A percentile compares a stretch with the other conserved stretches of the same genome.
phyloP scores from a whole-genome alignment of 208 protist genomes.

The Acanthamoeba castellanii region DNA sequence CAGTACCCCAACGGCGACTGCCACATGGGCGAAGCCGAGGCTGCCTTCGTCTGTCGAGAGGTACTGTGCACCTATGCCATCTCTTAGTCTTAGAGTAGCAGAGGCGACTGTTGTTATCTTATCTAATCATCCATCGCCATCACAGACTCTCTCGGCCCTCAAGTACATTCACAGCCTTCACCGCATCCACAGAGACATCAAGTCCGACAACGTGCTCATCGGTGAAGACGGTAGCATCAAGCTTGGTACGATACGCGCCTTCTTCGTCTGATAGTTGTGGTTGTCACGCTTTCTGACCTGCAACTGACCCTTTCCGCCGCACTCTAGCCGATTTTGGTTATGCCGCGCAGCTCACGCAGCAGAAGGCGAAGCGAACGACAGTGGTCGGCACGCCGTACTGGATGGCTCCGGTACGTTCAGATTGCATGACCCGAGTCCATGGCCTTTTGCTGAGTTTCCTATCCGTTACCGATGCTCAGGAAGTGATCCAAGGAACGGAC shows the following conservation, averaged over 20 bases:
- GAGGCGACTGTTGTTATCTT: neutral
- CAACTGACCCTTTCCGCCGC: neutral
- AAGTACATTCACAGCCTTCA: conserved; percentile 87
- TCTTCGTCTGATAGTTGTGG: neutral
- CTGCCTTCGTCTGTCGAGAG: conserved; percentile 82
- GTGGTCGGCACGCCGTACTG: conserved; percentile 89
- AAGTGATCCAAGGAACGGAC: conserved; percentile 78
- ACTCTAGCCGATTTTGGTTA: conserved; percentile 89
- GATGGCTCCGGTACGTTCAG: conserved; percentile 85
- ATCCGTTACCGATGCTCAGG: neutral
- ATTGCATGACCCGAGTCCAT: neutral
- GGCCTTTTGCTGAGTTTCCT: neutral
- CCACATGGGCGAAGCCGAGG: conserved; percentile 83
- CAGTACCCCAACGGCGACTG: conserved; percentile 69
- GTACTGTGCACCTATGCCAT: neutral
- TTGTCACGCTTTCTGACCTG: neutral
- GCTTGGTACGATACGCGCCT: conserved; percentile 17
- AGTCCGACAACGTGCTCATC: conserved; percentile 91
- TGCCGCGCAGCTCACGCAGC: conserved; percentile 86
- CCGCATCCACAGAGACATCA: conserved; percentile 92
- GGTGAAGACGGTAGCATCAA: conserved; percentile 82
- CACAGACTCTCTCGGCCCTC: conserved; percentile 81
- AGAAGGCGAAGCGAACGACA: conserved; percentile 85
- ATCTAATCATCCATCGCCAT: neutral
- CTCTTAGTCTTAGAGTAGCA: neutral